Conservation (phyloP, 495 filamentous ascomycete genomes). For the Rhizodiscina lignyota region DNA sequence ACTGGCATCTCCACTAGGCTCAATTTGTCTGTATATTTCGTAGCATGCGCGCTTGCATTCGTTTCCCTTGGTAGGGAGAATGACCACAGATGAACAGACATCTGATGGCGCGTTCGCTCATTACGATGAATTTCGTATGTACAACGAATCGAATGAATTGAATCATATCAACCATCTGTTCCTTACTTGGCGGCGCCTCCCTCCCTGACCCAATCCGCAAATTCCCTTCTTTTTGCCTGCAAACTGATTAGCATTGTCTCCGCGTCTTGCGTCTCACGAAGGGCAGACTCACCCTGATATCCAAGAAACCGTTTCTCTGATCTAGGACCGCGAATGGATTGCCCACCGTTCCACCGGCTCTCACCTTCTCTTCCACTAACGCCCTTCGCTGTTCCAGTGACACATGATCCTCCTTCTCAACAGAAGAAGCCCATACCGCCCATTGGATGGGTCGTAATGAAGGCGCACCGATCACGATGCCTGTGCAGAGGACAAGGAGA, state of each 20-base stretch:
- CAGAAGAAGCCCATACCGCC: constrained; percentile 22
- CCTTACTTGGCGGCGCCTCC: constrained; percentile 5
- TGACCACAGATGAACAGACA: too few species aligned
- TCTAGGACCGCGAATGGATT: constrained; percentile 24
- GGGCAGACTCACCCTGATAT: constrained; percentile 20
- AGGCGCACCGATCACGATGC: constrained; percentile 20
- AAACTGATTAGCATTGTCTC: constrained; percentile 3
- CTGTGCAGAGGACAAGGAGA: constrained; percentile 20
- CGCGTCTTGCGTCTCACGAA: neutral
- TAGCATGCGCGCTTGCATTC: too few species aligned
- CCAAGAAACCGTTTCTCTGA: constrained; percentile 24
- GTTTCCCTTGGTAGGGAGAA: too few species aligned
- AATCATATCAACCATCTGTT: neutral
- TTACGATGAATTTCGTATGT: too few species aligned
- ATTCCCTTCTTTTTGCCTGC: constrained; percentile 21
- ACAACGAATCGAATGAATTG: too few species aligned
- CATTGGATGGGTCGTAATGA: constrained; percentile 24
- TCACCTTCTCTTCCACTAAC: constrained; percentile 7
- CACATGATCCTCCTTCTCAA: constrained; percentile 15
- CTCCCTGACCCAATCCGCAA: constrained; percentile 22
- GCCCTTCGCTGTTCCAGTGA: constrained; percentile 5
- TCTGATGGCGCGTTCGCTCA: too few species aligned
- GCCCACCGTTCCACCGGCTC: constrained; percentile 13
- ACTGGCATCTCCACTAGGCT: too few species aligned
- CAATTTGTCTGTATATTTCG: too few species aligned